phyloP scores from a whole-genome alignment of 108 stramenopile genomes.

The Mediolabrus comicus region DNA sequence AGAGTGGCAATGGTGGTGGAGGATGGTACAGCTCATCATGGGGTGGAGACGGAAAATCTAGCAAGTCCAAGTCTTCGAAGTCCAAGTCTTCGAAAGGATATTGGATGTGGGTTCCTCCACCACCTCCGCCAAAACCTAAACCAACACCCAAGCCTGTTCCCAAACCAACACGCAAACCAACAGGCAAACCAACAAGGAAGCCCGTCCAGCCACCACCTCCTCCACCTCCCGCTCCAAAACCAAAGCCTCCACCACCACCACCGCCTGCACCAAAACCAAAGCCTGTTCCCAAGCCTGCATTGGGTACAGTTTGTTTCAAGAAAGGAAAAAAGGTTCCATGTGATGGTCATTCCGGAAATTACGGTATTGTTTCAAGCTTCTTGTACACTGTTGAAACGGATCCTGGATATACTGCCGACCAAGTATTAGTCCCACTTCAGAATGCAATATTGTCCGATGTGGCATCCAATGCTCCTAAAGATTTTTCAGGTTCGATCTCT shows the following conservation, averaged over 20 bases:
- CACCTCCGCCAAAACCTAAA: not conserved
- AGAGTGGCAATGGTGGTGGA: not conserved
- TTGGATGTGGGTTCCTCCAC: not conserved
- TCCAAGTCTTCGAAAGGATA: not conserved
- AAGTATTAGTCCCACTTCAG: constrained; percentile 8
- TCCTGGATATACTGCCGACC: constrained; percentile 3
- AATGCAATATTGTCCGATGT: constrained; percentile 24
- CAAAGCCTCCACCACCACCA: not conserved
- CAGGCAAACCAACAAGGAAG: not conserved
- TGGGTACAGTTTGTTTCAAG: constrained; percentile 15
- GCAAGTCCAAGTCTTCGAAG: not conserved
- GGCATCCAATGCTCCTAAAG: not conserved
- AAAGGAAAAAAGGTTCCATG: constrained; percentile 4
- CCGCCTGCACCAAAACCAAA: not conserved
- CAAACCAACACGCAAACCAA: not conserved
- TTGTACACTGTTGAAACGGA: constrained; percentile 28
- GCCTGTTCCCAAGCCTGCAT: not conserved
- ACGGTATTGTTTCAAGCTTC: constrained; percentile 6
- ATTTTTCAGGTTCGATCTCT: constrained; percentile 18
- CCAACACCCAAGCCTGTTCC: not conserved
- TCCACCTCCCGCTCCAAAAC: not conserved
- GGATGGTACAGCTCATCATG: not conserved
- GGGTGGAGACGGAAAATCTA: not conserved
- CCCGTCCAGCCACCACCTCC: not conserved
- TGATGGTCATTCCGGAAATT: not conserved